Conservation (phyloP, 2,329 filamentous ascomycete species). For the Graphilbum fragrans region DNA sequence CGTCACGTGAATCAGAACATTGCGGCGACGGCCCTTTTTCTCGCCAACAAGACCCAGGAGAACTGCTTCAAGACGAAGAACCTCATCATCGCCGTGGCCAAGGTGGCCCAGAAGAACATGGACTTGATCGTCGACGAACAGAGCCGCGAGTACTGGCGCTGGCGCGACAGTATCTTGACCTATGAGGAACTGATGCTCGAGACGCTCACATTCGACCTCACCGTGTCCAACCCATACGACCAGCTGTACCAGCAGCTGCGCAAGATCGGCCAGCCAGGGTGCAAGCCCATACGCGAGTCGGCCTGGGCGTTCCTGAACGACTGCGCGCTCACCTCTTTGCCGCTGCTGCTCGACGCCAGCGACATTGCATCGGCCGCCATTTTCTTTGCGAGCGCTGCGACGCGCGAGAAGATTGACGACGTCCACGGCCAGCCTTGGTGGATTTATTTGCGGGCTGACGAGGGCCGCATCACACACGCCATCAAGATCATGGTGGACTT, state of each 20-base stretch:
- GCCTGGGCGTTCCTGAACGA: conserved; percentile 89
- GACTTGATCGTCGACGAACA: conserved; percentile 89
- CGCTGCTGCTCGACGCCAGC: conserved; percentile 64
- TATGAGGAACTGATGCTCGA: conserved; percentile 92
- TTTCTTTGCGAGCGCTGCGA: conserved; percentile 74
- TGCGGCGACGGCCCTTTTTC: conserved; percentile 80
- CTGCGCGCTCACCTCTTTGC: conserved; percentile 71
- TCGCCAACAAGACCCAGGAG: conserved; percentile 95
- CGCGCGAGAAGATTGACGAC: conserved; percentile 64
- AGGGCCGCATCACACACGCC: conserved; percentile 58
- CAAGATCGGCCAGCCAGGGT: conserved; percentile 9
- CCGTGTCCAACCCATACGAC: conserved; percentile 78
- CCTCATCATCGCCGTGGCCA: conserved; percentile 83
- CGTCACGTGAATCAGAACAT: conserved; percentile 43
- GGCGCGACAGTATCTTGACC: conserved; percentile 85
- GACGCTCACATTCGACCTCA: conserved; percentile 84
- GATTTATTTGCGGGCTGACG: conserved; percentile 60
- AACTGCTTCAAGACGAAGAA: conserved; percentile 94
- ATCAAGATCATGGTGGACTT: conserved; percentile 65
- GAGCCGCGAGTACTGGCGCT: conserved; percentile 96
- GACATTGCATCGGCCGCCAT: conserved; percentile 78
- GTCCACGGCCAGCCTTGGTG: conserved; percentile 74
- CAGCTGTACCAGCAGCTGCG: conserved; percentile 67
- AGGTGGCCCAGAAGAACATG: conserved; percentile 88
- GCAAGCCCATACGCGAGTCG: conserved; percentile 12